These are phyloP conservation scores for Monosporascus sp. DNA, from an alignment of 2,329 filamentous ascomycete species.

Conservation along the genomic window DNA sequence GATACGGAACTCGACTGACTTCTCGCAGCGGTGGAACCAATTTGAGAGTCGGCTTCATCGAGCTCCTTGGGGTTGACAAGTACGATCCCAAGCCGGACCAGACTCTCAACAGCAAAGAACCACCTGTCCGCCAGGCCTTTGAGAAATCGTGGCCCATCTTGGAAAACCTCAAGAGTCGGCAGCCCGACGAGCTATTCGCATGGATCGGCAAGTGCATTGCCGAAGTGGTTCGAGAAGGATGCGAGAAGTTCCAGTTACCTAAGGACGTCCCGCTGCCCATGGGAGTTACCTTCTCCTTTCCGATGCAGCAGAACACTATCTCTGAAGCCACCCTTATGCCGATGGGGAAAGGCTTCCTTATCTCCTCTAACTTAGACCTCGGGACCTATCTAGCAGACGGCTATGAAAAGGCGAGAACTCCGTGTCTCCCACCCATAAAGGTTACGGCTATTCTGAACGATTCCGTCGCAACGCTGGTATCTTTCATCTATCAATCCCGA, in stretches of 20 bases:
- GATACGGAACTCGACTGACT: slow-evolving; percentile 23
- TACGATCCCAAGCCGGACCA: background rate
- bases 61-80: slow-evolving; percentile 41
- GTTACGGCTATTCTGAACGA: slow-evolving; percentile 78
- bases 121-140: slow-evolving; percentile 46
- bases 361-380: slow-evolving; percentile 55
- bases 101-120: background rate
- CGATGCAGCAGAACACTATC: slow-evolving; percentile 59
- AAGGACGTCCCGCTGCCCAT: slow-evolving; percentile 47
- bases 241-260: slow-evolving; percentile 35
- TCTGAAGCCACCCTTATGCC: slow-evolving; percentile 58
- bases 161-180: slow-evolving; percentile 66
- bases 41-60: slow-evolving; percentile 61
- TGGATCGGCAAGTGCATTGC: slow-evolving; percentile 79
- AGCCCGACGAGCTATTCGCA: slow-evolving; percentile 68
- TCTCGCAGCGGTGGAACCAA: slow-evolving; percentile 56
- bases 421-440: slow-evolving; percentile 56
- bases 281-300: slow-evolving; percentile 67
- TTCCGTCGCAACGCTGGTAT: slow-evolving; percentile 72
- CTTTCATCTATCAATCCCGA: slow-evolving; percentile 67
- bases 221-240: slow-evolving; percentile 59
- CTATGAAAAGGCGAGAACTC: slow-evolving; percentile 45
- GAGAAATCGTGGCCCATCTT: slow-evolving; percentile 72
- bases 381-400: slow-evolving; percentile 53
- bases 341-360: slow-evolving; percentile 67